Evolutionary conservation across 495 filamentous ascomycete genomes (phyloP), one percentile per base, ranked within the genome.

Genomic region (Extremus antarcticus): DNA sequence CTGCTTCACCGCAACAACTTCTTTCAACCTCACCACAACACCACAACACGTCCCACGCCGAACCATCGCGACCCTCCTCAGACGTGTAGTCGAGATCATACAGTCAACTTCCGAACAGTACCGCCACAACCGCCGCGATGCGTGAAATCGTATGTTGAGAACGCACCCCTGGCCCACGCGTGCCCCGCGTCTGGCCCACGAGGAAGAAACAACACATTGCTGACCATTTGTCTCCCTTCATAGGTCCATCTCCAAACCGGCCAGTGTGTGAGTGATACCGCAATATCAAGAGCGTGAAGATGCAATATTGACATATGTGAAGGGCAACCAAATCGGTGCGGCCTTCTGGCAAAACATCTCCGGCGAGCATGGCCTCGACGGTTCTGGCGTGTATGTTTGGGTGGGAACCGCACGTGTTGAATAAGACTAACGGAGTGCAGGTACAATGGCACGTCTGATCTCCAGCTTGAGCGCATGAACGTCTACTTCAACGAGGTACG

Each of bases 281-380:
- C 21, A 22, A 10, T 1, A 15, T 10, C 2, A 53, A 40, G 35
- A 50, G 32, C 38, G 38, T 22, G 39, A 38, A 38, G n/a, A 45
- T n/a, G 22, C 35, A n/a, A 38, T 32, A 51, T 57, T 74, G 66
- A 68, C 66, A 59, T 58, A 54, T 65, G 46, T 60, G 57, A 69
- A 95, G 86, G 94, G 94, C 83, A 97, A 98, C 87, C 92, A 98
- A 87, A 95, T 97, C 66, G 94, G 92, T 88, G 92, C 92, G 77
- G 94, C 92, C 74, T 98, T 98, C 84, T 98, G 94, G 86, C 92
- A 99, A 75, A 90, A 76, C 61, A 97, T 99, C 75, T 95, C 90
- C 72, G 88, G 90, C 73, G 92, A 99, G 80, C 92, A 99, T 78
- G 92, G 92, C 67, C 90, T 99, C 65, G 92, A 99, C 75, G 86